Evolutionary conservation across 2,329 filamentous ascomycete species (phyloP).

Genomic region (Aspergillus ochraceoroseus): DNA sequence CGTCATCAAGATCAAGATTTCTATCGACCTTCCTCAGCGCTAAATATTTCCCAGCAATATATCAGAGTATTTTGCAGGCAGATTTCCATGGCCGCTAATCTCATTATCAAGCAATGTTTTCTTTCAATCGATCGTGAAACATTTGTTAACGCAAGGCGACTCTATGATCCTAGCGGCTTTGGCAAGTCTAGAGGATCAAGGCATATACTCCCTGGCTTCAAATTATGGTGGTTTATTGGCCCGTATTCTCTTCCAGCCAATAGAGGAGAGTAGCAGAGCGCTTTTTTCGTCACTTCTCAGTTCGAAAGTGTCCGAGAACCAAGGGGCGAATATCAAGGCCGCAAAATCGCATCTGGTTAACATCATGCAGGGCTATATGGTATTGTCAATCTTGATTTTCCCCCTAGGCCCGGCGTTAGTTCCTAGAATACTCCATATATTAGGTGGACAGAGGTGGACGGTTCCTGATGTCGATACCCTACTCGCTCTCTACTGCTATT

Average conservation of each 20-base stretch:
- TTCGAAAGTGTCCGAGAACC: constrained; percentile 28
- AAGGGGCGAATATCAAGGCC: constrained; percentile 20
- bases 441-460: constrained; percentile 75
- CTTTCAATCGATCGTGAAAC: constrained; percentile 83
- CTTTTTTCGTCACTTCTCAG: constrained; percentile 78
- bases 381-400: constrained; percentile 65
- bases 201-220: constrained; percentile 84
- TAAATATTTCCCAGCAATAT: constrained; percentile 24
- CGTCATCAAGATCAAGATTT: constrained; percentile 15
- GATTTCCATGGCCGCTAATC: constrained; percentile 66
- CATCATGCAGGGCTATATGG: constrained; percentile 66
- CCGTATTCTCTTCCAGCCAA: constrained; percentile 83
- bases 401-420: constrained; percentile 71
- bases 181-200: constrained; percentile 73
- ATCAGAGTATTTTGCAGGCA: constrained; percentile 50
- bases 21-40: too few relatives aligned
- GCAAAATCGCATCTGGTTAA: constrained; percentile 33
- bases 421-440: constrained; percentile 64
- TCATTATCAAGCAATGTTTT: constrained; percentile 75
- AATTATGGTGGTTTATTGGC: constrained; percentile 91
- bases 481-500: constrained; percentile 79
- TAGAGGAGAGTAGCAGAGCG: constrained; percentile 88
- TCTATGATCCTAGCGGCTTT: constrained; percentile 78
- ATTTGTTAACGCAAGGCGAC: constrained; percentile 90
- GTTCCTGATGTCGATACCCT: constrained; percentile 66